phyloP scores from a whole-genome alignment of 2,329 filamentous ascomycete species.

The Colletotrichum aenigma region DNA sequence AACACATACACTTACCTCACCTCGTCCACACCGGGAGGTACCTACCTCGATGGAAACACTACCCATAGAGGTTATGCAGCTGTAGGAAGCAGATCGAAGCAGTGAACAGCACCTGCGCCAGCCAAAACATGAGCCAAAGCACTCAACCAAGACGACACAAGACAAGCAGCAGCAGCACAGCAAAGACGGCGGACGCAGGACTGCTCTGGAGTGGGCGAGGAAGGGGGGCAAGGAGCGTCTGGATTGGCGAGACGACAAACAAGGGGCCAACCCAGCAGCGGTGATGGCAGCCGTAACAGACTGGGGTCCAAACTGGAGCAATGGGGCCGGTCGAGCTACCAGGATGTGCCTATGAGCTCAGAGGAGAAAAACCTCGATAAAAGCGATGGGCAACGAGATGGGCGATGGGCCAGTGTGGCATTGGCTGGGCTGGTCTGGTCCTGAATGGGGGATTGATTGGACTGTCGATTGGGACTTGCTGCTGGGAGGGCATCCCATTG shows the following conservation, averaged over 20 bases:
- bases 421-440: background rate
- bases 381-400: background rate
- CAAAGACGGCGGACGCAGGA: background rate
- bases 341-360: background rate
- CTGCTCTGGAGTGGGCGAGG: background rate
- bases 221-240: background rate
- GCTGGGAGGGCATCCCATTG: background rate
- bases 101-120: background rate
- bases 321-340: background rate
- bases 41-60: background rate
- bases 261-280: background rate
- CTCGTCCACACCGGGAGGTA: background rate
- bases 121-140: background rate
- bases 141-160: background rate
- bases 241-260: constrained; percentile 11
- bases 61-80: background rate
- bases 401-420: constrained; percentile 1
- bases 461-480: background rate
- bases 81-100: background rate
- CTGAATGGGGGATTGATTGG: background rate
- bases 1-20: background rate
- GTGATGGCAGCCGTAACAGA: constrained; percentile 14
- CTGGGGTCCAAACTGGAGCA: background rate
- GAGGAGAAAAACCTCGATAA: background rate
- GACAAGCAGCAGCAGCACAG: background rate